Conservation (phyloP, 1,284 basidiomycete genomes). For the Rhodotorula glutinis region DNA sequence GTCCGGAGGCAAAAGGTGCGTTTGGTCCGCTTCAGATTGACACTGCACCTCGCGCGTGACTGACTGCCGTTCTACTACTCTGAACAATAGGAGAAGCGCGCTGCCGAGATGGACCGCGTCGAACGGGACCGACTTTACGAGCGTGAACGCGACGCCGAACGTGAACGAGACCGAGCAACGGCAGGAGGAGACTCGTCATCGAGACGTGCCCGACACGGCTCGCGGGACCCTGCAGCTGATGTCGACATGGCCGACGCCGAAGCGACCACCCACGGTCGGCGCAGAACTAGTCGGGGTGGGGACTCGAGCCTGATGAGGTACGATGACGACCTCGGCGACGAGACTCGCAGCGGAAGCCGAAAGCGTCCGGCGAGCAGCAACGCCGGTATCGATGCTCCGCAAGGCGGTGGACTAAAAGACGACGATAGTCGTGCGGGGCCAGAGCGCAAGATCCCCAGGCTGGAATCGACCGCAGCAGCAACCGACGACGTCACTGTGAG, state of each 20-base stretch:
- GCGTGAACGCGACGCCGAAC: slow-evolving; percentile 24
- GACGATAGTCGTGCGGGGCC: neutral
- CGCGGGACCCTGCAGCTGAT: neutral
- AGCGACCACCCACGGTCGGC: neutral
- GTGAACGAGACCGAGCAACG: slow-evolving; percentile 9
- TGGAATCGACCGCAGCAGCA: slow-evolving; percentile 2
- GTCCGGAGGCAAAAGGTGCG: slow-evolving; percentile 76
- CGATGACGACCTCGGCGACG: slow-evolving; percentile 1
- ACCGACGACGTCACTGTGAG: neutral
- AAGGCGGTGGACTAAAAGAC: neutral
- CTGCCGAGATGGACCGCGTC: slow-evolving; percentile 20
- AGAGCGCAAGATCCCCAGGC: slow-evolving; percentile 14
- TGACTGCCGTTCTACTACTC: neutral
- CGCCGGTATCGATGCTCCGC: neutral
- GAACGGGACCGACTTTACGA: slow-evolving; percentile 23
- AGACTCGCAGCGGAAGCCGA: neutral
- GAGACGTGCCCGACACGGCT: slow-evolving; percentile 1
- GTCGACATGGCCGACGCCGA: neutral
- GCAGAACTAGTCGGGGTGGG: neutral
- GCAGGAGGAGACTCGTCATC: neutral
- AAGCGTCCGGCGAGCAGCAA: slow-evolving; percentile 10
- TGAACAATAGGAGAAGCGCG: slow-evolving; percentile 28
- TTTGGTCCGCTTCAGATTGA: neutral
- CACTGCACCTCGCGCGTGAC: neutral
- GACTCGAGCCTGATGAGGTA: neutral